Evolutionary conservation across 495 filamentous ascomycete species (phyloP), one percentile per base, ranked within the genome.

Genomic region (Podospora pseudopauciseta): DNA sequence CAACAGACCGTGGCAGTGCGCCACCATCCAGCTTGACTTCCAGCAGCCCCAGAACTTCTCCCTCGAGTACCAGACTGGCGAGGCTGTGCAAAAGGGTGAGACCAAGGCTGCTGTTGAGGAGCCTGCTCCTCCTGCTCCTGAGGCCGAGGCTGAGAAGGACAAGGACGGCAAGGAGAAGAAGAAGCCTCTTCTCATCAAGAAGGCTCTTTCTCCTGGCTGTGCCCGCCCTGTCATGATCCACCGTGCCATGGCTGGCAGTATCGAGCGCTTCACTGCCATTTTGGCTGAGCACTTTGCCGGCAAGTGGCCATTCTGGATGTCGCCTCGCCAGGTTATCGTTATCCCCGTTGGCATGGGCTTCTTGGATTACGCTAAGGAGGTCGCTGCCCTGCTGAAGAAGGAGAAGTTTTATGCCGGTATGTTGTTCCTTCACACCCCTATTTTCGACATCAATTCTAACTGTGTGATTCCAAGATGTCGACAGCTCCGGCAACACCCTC

Each of bases 221-320:
- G 93, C 93, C 60, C 89, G 95, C 13, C 95, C 95, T 2, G 95
- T 99, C 72, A 96, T 98, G 85, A 95, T 99, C 68, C 95, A 98
- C 79, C 91, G 95, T 68, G 95, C 95, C 60, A 95, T 99, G 76
- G 89, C 92, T 63, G 95, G 95, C 65, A 92, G 88, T 70, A 92
- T 97, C 73, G 95, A 99, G 82, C 90, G 95, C 58, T 97, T 99
- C 82, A 90, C 96, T 67, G 95, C 90, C 65, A 96, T 99, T 70
- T 81, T 97, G 66, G 93, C 85, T 27, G 95, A 99, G 81, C 95
- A 98, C 77, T 99, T 97, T 75, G 95, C 84, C 55, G 95, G 95
- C 70, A 97, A 97, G 80, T 98, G 94, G 94, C 95, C 95, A 0
- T 97, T 97, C 86, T 99, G 95, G 95, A 80, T 99, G 67, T 94